phyloP scores from a whole-genome alignment of 228 moss, liverwort and hornwort species.

The Sphagnum magellanicum region DNA sequence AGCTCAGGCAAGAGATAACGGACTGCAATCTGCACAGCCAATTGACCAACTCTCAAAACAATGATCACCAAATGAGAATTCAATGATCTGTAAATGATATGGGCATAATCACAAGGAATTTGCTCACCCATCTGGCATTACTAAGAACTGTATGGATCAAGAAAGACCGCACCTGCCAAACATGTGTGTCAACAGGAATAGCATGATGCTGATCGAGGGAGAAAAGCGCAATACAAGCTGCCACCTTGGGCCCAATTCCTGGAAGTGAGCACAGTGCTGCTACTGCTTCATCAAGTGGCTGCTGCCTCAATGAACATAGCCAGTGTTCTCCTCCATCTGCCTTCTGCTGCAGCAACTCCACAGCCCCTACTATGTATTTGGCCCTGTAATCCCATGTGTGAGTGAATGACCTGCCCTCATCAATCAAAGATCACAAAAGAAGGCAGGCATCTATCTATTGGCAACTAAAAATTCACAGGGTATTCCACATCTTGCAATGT shows the following conservation, averaged over 20 bases:
- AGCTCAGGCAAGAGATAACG: slow-evolving; percentile 84
- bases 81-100: not conserved
- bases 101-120: no score
- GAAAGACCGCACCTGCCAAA: slow-evolving; percentile 75
- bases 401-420: slow-evolving; percentile 6
- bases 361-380: slow-evolving; percentile 77
- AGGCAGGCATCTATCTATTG: not conserved
- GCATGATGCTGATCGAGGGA: slow-evolving; percentile 99
- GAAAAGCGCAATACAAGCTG: slow-evolving; percentile 97
- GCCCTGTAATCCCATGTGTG: slow-evolving; percentile 32
- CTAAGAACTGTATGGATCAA: no score
- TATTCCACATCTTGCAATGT: no score
- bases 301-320: slow-evolving; percentile 62
- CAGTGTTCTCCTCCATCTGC: slow-evolving; percentile 74
- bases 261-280: slow-evolving; percentile 67
- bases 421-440: not conserved
- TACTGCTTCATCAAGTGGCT: slow-evolving; percentile 64
- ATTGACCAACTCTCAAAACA: not conserved
- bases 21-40: slow-evolving; percentile 71
- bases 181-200: slow-evolving; percentile 98
- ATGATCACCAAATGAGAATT: not conserved
- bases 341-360: slow-evolving; percentile 55
- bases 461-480: no score
- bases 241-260: slow-evolving; percentile 96
- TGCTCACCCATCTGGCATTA: no score